A percentile compares a stretch with the other conserved stretches of the same genome.
These are phyloP conservation scores for Cladorrhinum sp. DNA, from an alignment of 2,329 filamentous ascomycete species.

Conservation along the genomic window DNA sequence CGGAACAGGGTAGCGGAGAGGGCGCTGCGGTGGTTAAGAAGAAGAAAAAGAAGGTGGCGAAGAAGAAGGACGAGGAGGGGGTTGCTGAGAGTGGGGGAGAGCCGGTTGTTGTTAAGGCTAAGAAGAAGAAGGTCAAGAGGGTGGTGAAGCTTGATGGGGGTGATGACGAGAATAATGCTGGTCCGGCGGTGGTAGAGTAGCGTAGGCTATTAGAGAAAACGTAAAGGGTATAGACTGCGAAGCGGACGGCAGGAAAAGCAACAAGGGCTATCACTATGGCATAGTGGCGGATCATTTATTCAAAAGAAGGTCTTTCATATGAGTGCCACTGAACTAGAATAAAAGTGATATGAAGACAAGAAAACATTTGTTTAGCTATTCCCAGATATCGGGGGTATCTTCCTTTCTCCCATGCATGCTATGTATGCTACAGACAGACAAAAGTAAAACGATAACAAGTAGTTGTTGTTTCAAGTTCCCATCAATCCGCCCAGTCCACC, in stretches of 20 bases:
- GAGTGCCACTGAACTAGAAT: no score
- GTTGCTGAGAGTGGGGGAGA: slow-evolving; percentile 21
- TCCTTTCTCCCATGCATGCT: no score
- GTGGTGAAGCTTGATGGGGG: slow-evolving; percentile 26
- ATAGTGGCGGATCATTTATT: no score
- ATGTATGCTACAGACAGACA: no score
- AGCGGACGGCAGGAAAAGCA: neutral
- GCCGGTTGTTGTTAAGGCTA: slow-evolving; percentile 21
- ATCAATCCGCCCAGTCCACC: no score
- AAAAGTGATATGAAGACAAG: no score
- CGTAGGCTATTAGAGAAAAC: neutral
- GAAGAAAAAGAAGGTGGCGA: slow-evolving; percentile 6
- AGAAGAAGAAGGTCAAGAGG: slow-evolving; percentile 24
- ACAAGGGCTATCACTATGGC: neutral
- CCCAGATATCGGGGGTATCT: no score
- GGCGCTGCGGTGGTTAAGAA: neutral
- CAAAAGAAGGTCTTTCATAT: no score
- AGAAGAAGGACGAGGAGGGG: slow-evolving; percentile 36
- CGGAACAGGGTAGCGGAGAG: neutral
- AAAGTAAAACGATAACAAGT: no score
- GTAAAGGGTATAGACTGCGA: neutral
- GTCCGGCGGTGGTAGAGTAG: neutral
- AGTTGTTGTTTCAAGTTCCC: no score
- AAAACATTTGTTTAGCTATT: no score
- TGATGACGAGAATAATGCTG: neutral